phyloP scores from a whole-genome alignment of 306 rosid genomes.

The Chamaecrista fasciculata region DNA sequence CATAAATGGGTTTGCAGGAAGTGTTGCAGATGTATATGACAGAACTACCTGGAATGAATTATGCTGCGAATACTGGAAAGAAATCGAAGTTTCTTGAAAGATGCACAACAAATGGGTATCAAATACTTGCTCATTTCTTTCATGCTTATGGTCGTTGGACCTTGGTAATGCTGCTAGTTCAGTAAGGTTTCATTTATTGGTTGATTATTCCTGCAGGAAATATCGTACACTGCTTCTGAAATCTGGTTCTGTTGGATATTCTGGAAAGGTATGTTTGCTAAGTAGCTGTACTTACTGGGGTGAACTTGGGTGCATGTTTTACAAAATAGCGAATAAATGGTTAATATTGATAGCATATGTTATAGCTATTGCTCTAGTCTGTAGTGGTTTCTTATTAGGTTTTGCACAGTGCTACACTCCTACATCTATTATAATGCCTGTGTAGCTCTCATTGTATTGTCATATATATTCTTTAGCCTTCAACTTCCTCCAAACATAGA shows the following conservation, averaged over 20 bases:
- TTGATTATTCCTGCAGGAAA: slow-evolving; percentile 57
- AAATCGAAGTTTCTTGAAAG: slow-evolving; percentile 74
- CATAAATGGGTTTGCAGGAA: slow-evolving; percentile 49
- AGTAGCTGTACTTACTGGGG: not conserved
- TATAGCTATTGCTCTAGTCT: not conserved
- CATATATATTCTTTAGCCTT: too few relatives aligned
- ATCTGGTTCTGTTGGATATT: slow-evolving; percentile 38
- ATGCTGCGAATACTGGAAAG: slow-evolving; percentile 91
- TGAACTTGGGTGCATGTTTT: not conserved
- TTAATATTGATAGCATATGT: not conserved
- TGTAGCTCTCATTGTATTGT: not conserved
- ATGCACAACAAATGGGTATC: slow-evolving; percentile 84
- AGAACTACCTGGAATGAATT: slow-evolving; percentile 88
- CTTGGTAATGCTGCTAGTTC: not conserved
- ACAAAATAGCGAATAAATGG: not conserved
- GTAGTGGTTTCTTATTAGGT: not conserved
- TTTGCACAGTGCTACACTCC: not conserved
- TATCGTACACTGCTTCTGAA: slow-evolving; percentile 73
- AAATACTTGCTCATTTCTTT: not conserved
- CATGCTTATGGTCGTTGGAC: slow-evolving; percentile 7
- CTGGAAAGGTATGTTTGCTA: slow-evolving; percentile 51
- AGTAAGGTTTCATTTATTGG: not conserved
- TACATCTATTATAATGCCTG: not conserved
- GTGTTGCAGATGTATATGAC: slow-evolving; percentile 60
- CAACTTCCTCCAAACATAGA: not conserved